Base-by-base conservation (phyloP, 495 filamentous ascomycete genomes). In the Lindgomyces ingoldianus region DNA sequence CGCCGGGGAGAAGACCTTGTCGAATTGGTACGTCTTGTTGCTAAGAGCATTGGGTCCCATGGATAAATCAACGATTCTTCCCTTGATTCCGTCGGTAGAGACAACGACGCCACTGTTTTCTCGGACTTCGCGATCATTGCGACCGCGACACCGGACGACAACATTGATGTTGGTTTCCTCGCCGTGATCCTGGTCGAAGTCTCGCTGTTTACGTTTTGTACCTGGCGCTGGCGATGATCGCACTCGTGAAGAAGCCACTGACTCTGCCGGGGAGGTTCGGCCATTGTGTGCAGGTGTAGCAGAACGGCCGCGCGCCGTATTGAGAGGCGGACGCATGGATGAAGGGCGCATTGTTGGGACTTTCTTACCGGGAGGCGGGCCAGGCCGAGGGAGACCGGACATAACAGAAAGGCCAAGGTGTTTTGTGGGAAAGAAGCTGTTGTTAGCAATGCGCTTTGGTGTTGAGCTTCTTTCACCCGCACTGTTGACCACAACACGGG, bases 151-250 rank as follows among this genome's bases (percentile, higher is more conserved):
- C 62, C 94, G 83, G 27, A 98, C 94, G 3, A 97, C 93, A 39
- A 98, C 94, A 75, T 95, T 91, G 73, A 98, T 98, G 75, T 95
- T 98, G 1, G 94, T 97, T 74, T 95, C 91, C 60, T 91, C 85
- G 36, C 83, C 83, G 52, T 88, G 84, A 47, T 85, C 74, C 55
- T 95, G n/a, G n/a, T n/a, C 91, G 71, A 84, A 92, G 42, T 95
- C 91, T 70, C 90, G 83, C 68, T 92, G 87, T 71, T 94, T 94
- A 62, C 91, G 81, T 79, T 94, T 93, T 14, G 76, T 80, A 51
- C 84, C 82, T 60, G 72, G 70, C 55, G 73, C 76, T 1, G 76
- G 63, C 10, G 76, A 78, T 12, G 78, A 76, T 57, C 79, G 77
- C 9, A 77, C 69, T 42, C 77, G 72, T n/a, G 83, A 80, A 18